Conservation (phyloP, 192 early-diverging fungal genomes). For the Kappamyces sp. region DNA sequence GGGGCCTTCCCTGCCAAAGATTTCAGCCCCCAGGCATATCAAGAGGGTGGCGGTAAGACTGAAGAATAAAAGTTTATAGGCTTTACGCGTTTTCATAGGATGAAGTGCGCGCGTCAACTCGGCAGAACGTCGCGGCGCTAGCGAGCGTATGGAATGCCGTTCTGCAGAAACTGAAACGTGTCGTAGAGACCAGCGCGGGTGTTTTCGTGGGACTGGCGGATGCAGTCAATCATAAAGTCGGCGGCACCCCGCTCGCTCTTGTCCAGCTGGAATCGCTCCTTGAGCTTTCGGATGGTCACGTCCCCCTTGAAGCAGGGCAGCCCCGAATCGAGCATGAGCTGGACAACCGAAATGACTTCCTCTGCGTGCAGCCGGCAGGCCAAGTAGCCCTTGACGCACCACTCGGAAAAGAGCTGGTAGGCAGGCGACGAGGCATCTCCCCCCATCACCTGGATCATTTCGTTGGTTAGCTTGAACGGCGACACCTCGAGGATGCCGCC, state of each 20-base stretch:
- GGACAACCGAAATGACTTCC: constrained; percentile 80
- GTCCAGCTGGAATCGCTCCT: constrained; percentile 83
- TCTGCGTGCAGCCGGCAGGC: constrained; percentile 87
- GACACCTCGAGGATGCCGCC: constrained; percentile 92
- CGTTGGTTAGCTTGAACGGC: constrained; percentile 96
- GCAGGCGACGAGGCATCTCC: constrained; percentile 71
- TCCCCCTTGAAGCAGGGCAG: constrained; percentile 98
- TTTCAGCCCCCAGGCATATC: too few relatives aligned
- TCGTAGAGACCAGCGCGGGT: constrained; percentile 57
- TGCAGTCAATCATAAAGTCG: constrained; percentile 88
- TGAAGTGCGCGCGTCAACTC: too few relatives aligned
- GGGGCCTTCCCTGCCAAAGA: too few relatives aligned
- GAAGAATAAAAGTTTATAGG: too few relatives aligned
- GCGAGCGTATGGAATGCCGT: constrained; percentile 40
- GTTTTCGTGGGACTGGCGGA: constrained; percentile 90
- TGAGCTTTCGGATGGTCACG: constrained; percentile 72
- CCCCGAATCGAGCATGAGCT: constrained; percentile 90
- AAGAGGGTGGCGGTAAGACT: too few relatives aligned
- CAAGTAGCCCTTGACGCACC: constrained; percentile 86
- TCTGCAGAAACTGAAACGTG: constrained; percentile 49
- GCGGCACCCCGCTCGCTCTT: constrained; percentile 85
- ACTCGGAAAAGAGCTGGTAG: constrained; percentile 84
- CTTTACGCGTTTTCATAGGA: too few relatives aligned
- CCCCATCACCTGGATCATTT: constrained; percentile 97
- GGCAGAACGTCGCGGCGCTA: too few relatives aligned